These are phyloP conservation scores for Exophiala sp. DNA, from an alignment of 2,329 filamentous ascomycete species.

Conservation along the genomic window DNA sequence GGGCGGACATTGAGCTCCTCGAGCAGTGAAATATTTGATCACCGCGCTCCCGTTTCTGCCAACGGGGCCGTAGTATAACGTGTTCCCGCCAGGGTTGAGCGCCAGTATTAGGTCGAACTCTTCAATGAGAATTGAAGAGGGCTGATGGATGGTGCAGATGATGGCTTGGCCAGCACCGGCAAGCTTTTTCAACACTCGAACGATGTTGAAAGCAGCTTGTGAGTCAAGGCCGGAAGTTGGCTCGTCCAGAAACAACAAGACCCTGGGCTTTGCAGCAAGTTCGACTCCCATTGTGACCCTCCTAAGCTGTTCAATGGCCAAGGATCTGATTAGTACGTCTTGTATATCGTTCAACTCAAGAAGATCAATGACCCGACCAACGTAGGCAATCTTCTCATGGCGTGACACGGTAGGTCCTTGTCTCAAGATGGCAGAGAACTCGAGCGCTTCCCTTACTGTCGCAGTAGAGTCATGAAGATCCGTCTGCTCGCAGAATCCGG, in stretches of 20 bases:
- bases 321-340: slow-evolving; percentile 58
- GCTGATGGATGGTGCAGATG: slow-evolving; percentile 68
- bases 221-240: slow-evolving; percentile 67
- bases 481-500: slow-evolving; percentile 67
- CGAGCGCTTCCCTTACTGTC: slow-evolving; percentile 62
- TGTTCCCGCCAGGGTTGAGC: no score
- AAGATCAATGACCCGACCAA: slow-evolving; percentile 61
- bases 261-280: slow-evolving; percentile 63
- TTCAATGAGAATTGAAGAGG: no score
- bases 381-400: slow-evolving; percentile 61
- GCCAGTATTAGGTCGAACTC: no score
- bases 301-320: slow-evolving; percentile 64
- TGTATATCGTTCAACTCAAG: slow-evolving; percentile 62
- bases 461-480: slow-evolving; percentile 66
- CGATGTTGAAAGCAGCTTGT: slow-evolving; percentile 63
- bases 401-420: slow-evolving; percentile 52
- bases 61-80: slow-evolving; percentile 70
- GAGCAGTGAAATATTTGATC: slow-evolving; percentile 64
- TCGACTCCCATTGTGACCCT: slow-evolving; percentile 70
- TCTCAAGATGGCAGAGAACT: slow-evolving; percentile 63
- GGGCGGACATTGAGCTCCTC: slow-evolving; percentile 64
- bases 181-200: slow-evolving; percentile 64
- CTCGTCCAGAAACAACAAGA: slow-evolving; percentile 67
- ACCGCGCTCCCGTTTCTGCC: slow-evolving; percentile 64
- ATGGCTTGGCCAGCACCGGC: slow-evolving; percentile 64